Base-by-base conservation (phyloP, 768 basidiomycete genomes). In the Auricularia sp. region DNA sequence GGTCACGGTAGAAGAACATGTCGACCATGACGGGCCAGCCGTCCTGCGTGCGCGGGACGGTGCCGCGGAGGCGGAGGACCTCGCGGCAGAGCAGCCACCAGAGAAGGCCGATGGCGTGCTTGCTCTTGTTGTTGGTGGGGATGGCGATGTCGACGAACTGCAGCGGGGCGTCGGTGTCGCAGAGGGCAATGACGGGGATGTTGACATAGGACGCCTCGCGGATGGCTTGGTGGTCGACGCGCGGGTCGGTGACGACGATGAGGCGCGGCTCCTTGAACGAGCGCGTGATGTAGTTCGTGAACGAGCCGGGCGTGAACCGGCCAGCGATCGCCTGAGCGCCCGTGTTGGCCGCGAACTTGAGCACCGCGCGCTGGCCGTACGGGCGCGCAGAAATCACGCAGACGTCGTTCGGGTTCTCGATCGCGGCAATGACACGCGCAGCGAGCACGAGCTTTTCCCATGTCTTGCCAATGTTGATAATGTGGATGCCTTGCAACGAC, bases 191-290 rank as follows among this genome's bases (percentile, higher is more conserved):
- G 73, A 99, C 97, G 72, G 97, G 97, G 79, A 99, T 98, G 89
- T 99, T 99, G 78, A 98, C 97, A 76, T 98, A 99, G 65, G 96
- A 96, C 58, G 97, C 95, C 82, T 99, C 97, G 71, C 97, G 93
- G 80, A 99, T 99, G 69, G 97, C 97, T 80, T 99, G 97, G 84
- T 98, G 97, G 81, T 98, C 97, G 69, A 98, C 92, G 70, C 97
- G 92, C 70, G 97, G 97, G 81, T 99, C 97, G 76, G 96, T 98
- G 68, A 99, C 96, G 74, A 99, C 76, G 77, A 99, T 95, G 67
- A 99, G 85, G 72, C 97, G 93, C 71, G 97, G 97, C 81, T 99
- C 97, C 83, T 98, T 98, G 91, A 98, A 99, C 67, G 94, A 97
- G 73, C 92, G 93, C 71, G 94, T 97, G 83, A 96, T 96, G 84